Base-by-base conservation (phyloP, 1,284 basidiomycete species). In the Trametes hirsuta region DNA sequence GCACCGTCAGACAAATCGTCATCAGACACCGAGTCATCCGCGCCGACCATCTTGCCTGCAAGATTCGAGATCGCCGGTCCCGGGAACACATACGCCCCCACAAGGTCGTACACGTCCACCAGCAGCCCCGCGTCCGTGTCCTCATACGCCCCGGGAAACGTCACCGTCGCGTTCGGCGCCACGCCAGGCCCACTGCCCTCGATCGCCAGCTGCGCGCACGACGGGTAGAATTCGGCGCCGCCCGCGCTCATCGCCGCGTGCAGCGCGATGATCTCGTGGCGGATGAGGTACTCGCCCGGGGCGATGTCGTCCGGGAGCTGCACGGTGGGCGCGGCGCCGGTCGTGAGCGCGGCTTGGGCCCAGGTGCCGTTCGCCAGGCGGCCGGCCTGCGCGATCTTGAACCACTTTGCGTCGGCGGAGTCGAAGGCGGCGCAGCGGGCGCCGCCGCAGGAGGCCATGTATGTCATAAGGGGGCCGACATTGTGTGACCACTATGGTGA, bases 161-260 rank as follows among this genome's bases (percentile, higher is more conserved):
- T 74, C 21, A 87, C 86, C 37, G 84, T 79, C 59, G 84, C 80
- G 65, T 70, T 71, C 5, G 64, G 59, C 15, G 36, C 30, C 30
- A 30, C 36, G 2, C 85, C 80, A 0, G 61, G 69, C 36, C 81
- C 83, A 22, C 71, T 79, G 18, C 87, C 87, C 2, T 79, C 77
- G 40, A 91, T 74, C 35, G 66, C 76, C 55, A 91, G 68, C 68
- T 91, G 89, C 9, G 82, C 71, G 70, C 89, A 91, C 21, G 80
- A 82, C 0, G 85, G 84, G 70, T 91, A 91, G 75, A 89, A 90
- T 72, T 91, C 88, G 10, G 87, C 88, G 12, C 84, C 84, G 4
- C 83, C 83, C 0, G 53, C 1, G 1, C 68, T 59, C 48, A 71
- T 70, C 6, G 80, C 90, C 18, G 83, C 75, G 64, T 91, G 90